A percentile compares a stretch with the other conserved stretches of the same genome.
Conservation (phyloP, 768 basidiomycete genomes). For the Obba rivulosa region DNA sequence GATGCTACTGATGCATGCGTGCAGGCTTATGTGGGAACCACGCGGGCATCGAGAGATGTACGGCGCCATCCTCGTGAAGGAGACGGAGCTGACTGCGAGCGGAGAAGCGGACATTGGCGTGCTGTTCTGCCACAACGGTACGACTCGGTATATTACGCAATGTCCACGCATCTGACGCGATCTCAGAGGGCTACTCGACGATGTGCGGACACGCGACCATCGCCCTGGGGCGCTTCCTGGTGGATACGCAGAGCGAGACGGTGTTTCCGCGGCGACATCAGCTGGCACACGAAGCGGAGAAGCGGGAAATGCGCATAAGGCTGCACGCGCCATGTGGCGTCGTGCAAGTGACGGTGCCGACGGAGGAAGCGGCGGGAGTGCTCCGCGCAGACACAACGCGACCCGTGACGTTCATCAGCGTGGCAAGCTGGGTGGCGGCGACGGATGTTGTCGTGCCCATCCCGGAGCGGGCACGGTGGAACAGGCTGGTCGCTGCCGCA, state of each 20-base stretch:
- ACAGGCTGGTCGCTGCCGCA: conserved; percentile 11
- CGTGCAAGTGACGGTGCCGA: conserved; percentile 28
- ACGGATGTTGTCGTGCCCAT: conserved; percentile 24
- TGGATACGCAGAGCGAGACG: conserved; percentile 30
- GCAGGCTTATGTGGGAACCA: conserved; percentile 34
- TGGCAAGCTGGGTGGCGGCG: conserved; percentile 31
- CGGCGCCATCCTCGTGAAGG: conserved; percentile 31
- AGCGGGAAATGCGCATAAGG: conserved; percentile 18
- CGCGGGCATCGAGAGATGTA: conserved; percentile 38
- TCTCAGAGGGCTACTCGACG: conserved; percentile 36
- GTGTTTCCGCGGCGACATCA: conserved; percentile 27
- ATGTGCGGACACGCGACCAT: conserved; percentile 40
- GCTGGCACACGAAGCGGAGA: conserved; percentile 17
- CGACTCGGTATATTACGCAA: background rate
- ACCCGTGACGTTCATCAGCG: conserved; percentile 30
- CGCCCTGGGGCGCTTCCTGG: conserved; percentile 34
- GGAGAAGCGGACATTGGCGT: conserved; percentile 36
- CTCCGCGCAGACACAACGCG: conserved; percentile 24
- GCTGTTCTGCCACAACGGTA: conserved; percentile 38
- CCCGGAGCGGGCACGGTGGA: conserved; percentile 24
- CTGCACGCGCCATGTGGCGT: conserved; percentile 37
- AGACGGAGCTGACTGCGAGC: conserved; percentile 28
- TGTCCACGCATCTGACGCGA: background rate
- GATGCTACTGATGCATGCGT: background rate
- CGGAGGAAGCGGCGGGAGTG: conserved; percentile 6